Percentiles rank a stretch among this genome's conserved stretches.
Conservation (phyloP, 495 filamentous ascomycete species). For the Immersiella caudata region DNA sequence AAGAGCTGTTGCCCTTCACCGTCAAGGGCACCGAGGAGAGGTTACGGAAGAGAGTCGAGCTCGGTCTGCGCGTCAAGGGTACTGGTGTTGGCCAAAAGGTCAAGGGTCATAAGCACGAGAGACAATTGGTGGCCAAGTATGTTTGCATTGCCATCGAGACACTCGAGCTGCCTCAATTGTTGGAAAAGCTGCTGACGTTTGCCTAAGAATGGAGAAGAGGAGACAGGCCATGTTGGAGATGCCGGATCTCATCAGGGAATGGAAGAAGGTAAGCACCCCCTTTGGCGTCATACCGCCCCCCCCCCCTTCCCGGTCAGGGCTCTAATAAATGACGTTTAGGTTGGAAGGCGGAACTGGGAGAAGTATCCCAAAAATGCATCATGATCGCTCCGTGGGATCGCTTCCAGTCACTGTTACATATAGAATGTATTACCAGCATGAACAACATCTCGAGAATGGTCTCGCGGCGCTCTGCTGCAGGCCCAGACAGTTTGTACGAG, state of each 20-base stretch:
- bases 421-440: slow-evolving; percentile 35
- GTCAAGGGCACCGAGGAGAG: slow-evolving; percentile 74
- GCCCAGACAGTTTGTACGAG: background rate
- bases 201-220: slow-evolving; percentile 75
- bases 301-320: background rate
- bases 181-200: slow-evolving; percentile 24
- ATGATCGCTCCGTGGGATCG: background rate
- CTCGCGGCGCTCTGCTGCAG: background rate
- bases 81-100: slow-evolving; percentile 91
- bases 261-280: slow-evolving; percentile 79
- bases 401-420: slow-evolving; percentile 1
- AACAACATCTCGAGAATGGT: slow-evolving; percentile 27
- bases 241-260: slow-evolving; percentile 84
- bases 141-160: slow-evolving; percentile 31
- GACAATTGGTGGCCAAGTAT: slow-evolving; percentile 75
- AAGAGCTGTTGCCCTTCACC: slow-evolving; percentile 77
- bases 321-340: slow-evolving; percentile 50
- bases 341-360: slow-evolving; percentile 86
- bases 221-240: slow-evolving; percentile 92
- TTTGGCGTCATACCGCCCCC: background rate
- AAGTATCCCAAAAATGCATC: slow-evolving; percentile 73
- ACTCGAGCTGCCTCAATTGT: background rate
- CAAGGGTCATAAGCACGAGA: slow-evolving; percentile 93
- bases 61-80: slow-evolving; percentile 79
- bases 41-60: slow-evolving; percentile 65